Conservation (phyloP, 2,329 filamentous ascomycete genomes). For the Metarhizium brunneum region DNA sequence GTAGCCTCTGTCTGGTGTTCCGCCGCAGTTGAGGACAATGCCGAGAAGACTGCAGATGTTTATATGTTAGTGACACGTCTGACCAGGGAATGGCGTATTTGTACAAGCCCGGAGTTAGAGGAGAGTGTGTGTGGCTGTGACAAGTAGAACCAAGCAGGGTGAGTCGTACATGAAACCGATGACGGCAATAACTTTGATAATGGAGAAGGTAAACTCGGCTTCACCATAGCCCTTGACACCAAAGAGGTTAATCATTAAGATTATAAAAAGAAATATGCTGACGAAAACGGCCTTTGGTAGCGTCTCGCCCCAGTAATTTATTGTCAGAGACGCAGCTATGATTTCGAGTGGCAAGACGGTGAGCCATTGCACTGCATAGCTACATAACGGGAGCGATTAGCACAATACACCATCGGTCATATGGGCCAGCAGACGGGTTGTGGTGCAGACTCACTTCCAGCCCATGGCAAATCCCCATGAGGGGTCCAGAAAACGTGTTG, state of each 20-base stretch:
- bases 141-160: not conserved
- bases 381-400: slow-evolving; percentile 20
- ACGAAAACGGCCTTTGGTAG: slow-evolving; percentile 70
- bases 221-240: slow-evolving; percentile 85
- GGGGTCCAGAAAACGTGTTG: slow-evolving; percentile 84
- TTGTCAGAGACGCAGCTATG: slow-evolving; percentile 76
- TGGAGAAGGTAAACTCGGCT: slow-evolving; percentile 78
- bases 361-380: slow-evolving; percentile 83
- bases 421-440: no score
- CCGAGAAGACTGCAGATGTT: slow-evolving; percentile 60
- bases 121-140: no score
- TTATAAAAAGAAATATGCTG: slow-evolving; percentile 66
- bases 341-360: slow-evolving; percentile 77
- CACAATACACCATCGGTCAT: not conserved
- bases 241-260: slow-evolving; percentile 77
- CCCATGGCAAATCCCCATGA: slow-evolving; percentile 95
- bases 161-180: slow-evolving; percentile 72
- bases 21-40: slow-evolving; percentile 77
- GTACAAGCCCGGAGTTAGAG: no score
- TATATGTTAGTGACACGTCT: not conserved
- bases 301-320: slow-evolving; percentile 65
- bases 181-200: slow-evolving; percentile 77
- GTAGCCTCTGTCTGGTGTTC: slow-evolving; percentile 63
- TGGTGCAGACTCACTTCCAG: slow-evolving; percentile 59
- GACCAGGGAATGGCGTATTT: not conserved